These are phyloP conservation scores for Collybiopsis luxurians DNA, from an alignment of 768 basidiomycete species.

Conservation along the genomic window DNA sequence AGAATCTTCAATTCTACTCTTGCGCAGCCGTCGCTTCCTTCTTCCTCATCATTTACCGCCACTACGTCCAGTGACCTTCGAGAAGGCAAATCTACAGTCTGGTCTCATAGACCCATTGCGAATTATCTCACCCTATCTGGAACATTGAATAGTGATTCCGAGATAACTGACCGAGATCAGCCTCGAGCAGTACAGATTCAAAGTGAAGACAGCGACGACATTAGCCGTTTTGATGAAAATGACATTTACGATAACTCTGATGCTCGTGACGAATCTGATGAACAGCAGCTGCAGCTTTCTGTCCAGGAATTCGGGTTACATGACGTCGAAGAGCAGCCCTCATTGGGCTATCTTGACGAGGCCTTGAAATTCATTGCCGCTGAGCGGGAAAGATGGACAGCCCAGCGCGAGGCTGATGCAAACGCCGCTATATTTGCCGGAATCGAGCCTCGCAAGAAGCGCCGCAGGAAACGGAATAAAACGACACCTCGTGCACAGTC, in stretches of 20 bases:
- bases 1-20: conserved; percentile 24
- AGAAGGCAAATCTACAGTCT: conserved; percentile 55
- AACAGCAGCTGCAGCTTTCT: conserved; percentile 12
- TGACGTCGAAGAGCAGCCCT: conserved; percentile 47
- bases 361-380: conserved; percentile 74
- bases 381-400: conserved; percentile 60
- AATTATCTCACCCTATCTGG: conserved; percentile 45
- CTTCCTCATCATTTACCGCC: conserved; percentile 26
- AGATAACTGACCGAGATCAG: conserved; percentile 4
- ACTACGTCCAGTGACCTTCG: conserved; percentile 25
- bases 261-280: conserved; percentile 9
- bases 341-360: conserved; percentile 69
- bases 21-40: conserved; percentile 19
- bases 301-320: conserved; percentile 16
- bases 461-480: conserved; percentile 34
- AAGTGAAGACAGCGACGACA: conserved; percentile 11
- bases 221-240: conserved; percentile 7
- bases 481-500: conserved; percentile 13
- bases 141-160: conserved; percentile 14
- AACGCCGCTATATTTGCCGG: conserved; percentile 11
- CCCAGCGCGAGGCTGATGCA: conserved; percentile 35
- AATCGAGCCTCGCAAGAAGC: conserved; percentile 31
- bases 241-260: conserved; percentile 8
- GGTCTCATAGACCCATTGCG: conserved; percentile 57
- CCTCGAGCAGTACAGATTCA: conserved; percentile 15